A percentile compares a stretch with the other conserved stretches of the same genome.
Evolutionary conservation across 2,329 filamentous ascomycete genomes (phyloP).

Genomic region (Hypocreales sp.): DNA sequence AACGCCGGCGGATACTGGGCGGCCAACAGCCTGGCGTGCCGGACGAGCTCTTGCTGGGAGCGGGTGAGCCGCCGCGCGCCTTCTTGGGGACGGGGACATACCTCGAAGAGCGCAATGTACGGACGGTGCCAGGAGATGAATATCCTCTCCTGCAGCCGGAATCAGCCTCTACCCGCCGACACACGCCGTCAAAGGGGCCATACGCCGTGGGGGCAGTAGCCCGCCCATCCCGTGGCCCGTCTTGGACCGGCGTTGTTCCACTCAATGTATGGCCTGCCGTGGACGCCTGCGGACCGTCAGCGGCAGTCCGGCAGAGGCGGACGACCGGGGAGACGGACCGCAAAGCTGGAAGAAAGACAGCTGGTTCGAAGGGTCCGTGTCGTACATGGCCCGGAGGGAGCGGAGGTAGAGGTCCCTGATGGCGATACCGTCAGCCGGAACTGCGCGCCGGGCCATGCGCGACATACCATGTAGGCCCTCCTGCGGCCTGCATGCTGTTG

Average conservation of each 20-base stretch:
- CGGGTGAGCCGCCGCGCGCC: too few relatives aligned
- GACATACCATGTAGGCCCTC: constrained; percentile 27
- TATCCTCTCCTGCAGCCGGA: constrained; percentile 34
- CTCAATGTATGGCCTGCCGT: constrained; percentile 24
- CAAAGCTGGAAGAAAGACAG: constrained; percentile 34
- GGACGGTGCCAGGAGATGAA: constrained; percentile 41
- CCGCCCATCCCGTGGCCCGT: constrained; percentile 15
- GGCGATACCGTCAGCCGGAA: too few relatives aligned
- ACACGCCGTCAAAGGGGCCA: too few relatives aligned
- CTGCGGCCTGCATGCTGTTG: constrained; percentile 24
- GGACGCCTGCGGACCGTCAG: constrained; percentile 16
- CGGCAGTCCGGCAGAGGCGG: background rate
- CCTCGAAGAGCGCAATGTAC: constrained; percentile 38
- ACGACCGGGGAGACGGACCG: constrained; percentile 15
- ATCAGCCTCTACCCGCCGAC: too few relatives aligned
- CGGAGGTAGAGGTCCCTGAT: constrained; percentile 37
- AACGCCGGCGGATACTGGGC: constrained; percentile 21
- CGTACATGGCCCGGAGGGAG: constrained; percentile 27
- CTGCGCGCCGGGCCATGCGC: background rate
- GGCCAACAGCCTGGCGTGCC: constrained; percentile 29
- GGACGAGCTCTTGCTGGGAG: constrained; percentile 34
- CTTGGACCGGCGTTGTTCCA: constrained; percentile 24
- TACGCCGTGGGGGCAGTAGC: constrained; percentile 33
- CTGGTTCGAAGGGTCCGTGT: constrained; percentile 21
- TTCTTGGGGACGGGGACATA: too few relatives aligned